Base-by-base conservation (phyloP, 352 stramenopile genomes). In the Plasmopara muralis region DNA sequence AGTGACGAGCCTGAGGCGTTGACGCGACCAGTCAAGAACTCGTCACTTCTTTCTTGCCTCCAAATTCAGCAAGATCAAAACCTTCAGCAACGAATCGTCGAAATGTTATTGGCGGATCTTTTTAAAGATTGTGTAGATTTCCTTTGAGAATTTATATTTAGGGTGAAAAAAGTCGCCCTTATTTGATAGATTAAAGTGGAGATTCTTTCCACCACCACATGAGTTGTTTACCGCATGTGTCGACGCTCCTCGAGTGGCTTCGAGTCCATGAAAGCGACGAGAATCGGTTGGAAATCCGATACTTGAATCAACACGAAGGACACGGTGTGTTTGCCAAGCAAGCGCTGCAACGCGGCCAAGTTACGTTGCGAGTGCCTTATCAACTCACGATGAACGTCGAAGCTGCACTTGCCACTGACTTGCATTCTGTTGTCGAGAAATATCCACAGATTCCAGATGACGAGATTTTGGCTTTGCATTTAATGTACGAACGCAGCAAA, bases 401-500 rank as follows among this genome's bases (percentile, higher is more conserved):
- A 50, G 77, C 72, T 15, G 72, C 67, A 2, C 50, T 42, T n/a
- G 40, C 59, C 50, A 77, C 74, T 25, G 72, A 83, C 37, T 43
- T 85, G 41, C 47, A 57, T 5, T 47, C 55, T 0, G 47, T 85
- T 40, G 43, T 81, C 9, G 48, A 64, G 12, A 63, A 64, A 42
- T 68, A 84, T 29, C 53, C 52, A 13, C 63, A 78, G 20, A 61
- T 81, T 28, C 61, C 68, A 25, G 45, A 56, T n/a, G 72, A 81
- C 25, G 74, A 85, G 44, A 50, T 85, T 39, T 50, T 85, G 42
- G 74, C 74, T 35, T 43, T 85, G 47, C 72, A 82, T 43, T 55
- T 85, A 14, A 81, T 85, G 72, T 62, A 82, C 47, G 74, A 85
- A 20, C 62, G 70, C 13, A 71, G 54, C 50, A 85, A 83, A 51